These are phyloP conservation scores for Epichloe coenophiala DNA, from an alignment of 2,329 filamentous ascomycete genomes.

Conservation along the genomic window DNA sequence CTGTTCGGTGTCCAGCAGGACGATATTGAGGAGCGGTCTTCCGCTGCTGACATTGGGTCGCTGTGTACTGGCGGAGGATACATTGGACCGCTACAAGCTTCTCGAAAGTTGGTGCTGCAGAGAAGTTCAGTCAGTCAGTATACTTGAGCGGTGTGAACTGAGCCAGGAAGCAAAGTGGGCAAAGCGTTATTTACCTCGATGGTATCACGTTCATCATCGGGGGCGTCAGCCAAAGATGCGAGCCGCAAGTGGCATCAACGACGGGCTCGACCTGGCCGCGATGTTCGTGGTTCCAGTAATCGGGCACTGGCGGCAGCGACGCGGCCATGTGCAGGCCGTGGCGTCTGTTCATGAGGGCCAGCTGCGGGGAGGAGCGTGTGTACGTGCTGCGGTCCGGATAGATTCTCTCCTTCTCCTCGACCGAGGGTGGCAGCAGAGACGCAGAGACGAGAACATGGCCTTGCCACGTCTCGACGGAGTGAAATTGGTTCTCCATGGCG, in stretches of 20 bases:
- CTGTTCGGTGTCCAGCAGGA: not conserved
- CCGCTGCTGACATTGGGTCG: not conserved
- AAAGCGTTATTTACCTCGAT: not conserved
- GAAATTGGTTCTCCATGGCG: not conserved
- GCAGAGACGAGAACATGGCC: slow-evolving; percentile 1
- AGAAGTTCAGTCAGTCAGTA: not conserved
- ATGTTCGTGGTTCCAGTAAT: not conserved
- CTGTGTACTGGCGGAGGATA: not conserved
- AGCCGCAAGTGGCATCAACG: not conserved
- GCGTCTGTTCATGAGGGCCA: not conserved
- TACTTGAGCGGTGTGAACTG: not conserved
- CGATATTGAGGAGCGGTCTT: not conserved
- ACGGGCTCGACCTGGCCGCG: not conserved
- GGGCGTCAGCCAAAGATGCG: not conserved
- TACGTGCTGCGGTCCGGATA: not conserved
- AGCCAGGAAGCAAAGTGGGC: not conserved
- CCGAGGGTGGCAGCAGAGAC: not conserved
- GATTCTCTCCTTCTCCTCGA: not conserved
- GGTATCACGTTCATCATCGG: not conserved
- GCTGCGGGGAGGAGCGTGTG: not conserved
- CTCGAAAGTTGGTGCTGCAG: not conserved
- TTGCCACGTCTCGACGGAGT: not conserved
- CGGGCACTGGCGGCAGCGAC: not conserved
- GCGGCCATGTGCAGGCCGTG: not conserved
- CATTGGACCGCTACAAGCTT: not conserved